These are phyloP conservation scores for Tricholoma terreum DNA, from an alignment of 768 basidiomycete genomes.

Conservation along the genomic window DNA sequence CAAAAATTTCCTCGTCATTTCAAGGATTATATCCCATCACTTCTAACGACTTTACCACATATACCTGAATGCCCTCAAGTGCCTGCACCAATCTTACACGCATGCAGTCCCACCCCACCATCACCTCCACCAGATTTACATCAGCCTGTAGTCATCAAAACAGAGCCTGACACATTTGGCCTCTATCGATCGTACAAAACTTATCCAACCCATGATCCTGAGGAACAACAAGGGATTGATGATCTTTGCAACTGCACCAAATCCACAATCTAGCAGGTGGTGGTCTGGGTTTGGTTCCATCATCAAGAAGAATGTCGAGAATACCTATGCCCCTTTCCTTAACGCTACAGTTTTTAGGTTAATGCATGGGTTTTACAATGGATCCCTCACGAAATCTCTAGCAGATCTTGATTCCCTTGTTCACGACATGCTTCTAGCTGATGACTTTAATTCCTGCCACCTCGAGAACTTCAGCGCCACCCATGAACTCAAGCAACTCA, in stretches of 20 bases:
- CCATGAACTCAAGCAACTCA: neutral
- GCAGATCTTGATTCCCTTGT: neutral
- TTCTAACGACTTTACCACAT: neutral
- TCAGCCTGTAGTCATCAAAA: conserved; percentile 8
- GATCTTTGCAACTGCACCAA: conserved; percentile 8
- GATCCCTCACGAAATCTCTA: conserved; percentile 1
- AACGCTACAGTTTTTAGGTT: conserved; percentile 1
- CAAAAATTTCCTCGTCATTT: neutral
- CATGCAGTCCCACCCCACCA: neutral
- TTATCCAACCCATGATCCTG: conserved; percentile 17
- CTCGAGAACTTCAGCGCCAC: neutral
- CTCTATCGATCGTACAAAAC: conserved; percentile 19
- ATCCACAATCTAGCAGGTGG: neutral
- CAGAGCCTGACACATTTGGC: conserved; percentile 17
- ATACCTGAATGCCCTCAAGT: neutral
- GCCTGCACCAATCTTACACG: neutral
- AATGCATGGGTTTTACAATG: neutral
- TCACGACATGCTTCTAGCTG: neutral
- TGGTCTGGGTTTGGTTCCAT: conserved; percentile 3
- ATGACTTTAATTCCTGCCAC: neutral
- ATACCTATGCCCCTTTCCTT: neutral
- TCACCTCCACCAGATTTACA: neutral
- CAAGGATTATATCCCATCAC: neutral
- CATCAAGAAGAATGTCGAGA: neutral
- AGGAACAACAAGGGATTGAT: conserved; percentile 11